A percentile compares a stretch with the other conserved stretches of the same genome.
Evolutionary conservation across 768 basidiomycete species (phyloP).

Genomic region (Termitomyces sp.): DNA sequence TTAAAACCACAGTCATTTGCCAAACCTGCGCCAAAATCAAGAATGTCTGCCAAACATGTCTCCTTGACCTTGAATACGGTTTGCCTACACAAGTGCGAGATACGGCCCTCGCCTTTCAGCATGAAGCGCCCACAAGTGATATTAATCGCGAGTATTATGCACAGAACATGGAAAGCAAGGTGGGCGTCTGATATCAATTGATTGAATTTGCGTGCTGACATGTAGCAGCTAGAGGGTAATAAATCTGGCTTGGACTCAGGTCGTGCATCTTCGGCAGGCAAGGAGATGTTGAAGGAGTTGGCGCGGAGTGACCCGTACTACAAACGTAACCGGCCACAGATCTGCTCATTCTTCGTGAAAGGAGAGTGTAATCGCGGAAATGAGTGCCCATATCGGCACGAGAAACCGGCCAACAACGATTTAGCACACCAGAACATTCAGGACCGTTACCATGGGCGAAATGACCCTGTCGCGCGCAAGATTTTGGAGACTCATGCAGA

Average conservation of each 20-base stretch:
- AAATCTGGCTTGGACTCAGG: conserved; percentile 59
- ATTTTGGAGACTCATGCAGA: conserved; percentile 80
- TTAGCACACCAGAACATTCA: conserved; percentile 89
- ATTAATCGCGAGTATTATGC: conserved; percentile 96
- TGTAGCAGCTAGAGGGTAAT: conserved; percentile 59
- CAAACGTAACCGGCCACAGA: conserved; percentile 90
- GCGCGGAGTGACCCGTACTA: conserved; percentile 96
- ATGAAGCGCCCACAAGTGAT: conserved; percentile 91
- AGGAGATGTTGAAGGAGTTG: conserved; percentile 94
- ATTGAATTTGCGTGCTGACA: neutral
- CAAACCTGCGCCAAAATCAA: conserved; percentile 96
- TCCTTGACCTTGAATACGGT: conserved; percentile 94
- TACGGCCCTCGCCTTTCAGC: conserved; percentile 81
- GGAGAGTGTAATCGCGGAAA: conserved; percentile 89
- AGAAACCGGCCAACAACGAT: conserved; percentile 78
- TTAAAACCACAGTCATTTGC: conserved; percentile 95
- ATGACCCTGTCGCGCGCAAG: conserved; percentile 92
- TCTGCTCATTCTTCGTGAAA: conserved; percentile 95
- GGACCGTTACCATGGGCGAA: conserved; percentile 88
- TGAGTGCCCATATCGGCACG: conserved; percentile 96
- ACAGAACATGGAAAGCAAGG: conserved; percentile 87
- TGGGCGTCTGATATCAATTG: conserved; percentile 22
- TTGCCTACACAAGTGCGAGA: conserved; percentile 96
- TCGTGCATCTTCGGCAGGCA: conserved; percentile 71
- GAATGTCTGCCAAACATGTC: conserved; percentile 96